Conservation (phyloP, 2,329 filamentous ascomycete genomes). For the Colletotrichum somersetense region DNA sequence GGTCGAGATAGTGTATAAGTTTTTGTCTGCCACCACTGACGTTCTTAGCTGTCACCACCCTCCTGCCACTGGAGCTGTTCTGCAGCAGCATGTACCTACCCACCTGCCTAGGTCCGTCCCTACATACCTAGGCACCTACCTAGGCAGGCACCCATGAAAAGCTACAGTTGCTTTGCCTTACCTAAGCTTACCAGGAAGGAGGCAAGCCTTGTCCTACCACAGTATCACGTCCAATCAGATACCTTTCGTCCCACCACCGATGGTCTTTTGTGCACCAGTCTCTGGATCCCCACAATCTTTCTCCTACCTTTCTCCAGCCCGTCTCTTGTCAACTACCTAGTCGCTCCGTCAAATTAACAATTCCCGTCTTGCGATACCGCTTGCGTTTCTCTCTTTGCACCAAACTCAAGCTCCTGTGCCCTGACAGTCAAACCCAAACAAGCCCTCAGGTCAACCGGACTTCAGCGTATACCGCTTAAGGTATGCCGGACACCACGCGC, state of each 20-base stretch:
- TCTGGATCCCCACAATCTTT: conserved; percentile 16
- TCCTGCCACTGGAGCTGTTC: not conserved
- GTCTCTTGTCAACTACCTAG: not conserved
- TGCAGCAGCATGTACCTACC: too few species aligned
- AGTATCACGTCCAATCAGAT: conserved; percentile 25
- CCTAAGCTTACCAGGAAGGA: not conserved
- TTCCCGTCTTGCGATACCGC: not conserved
- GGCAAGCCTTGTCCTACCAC: not conserved
- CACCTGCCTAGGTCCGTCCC: too few species aligned
- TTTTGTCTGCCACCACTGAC: not conserved
- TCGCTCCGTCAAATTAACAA: conserved; percentile 3
- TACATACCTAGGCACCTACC: not conserved
- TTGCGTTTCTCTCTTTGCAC: not conserved
- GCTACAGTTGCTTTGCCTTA: not conserved
- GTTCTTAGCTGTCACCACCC: not conserved
- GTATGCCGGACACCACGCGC: not conserved
- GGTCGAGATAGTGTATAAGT: not conserved
- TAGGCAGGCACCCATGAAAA: not conserved
- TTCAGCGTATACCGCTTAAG: not conserved
- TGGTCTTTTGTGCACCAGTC: not conserved
- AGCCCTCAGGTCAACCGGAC: not conserved
- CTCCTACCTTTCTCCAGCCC: not conserved
- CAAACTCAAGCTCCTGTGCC: not conserved
- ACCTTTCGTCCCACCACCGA: conserved; percentile 25
- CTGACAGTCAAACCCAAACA: not conserved